Evolutionary conservation across 352 stramenopile genomes (phyloP), one percentile per base, ranked within the genome.

Genomic region (Pythium insidiosum): DNA sequence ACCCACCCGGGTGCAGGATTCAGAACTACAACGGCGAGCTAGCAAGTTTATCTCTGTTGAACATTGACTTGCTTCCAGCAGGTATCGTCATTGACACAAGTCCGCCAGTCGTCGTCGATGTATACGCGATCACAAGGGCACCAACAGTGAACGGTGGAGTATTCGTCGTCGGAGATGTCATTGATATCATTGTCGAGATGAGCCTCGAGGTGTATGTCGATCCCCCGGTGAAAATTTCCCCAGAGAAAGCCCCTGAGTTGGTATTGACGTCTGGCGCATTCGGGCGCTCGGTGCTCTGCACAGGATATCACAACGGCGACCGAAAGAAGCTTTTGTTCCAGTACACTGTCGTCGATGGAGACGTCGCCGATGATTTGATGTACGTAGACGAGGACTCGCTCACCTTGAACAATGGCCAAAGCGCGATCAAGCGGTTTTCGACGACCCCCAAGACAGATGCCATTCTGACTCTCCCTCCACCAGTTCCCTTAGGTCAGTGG

Each of bases 151-250:
- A 93, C 24, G 50, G 38, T 11, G 69, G 74, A 15, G 48, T 56
- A 11, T 93, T 93, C 52, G 75, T 89, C 21, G 73, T 89, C 13
- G 81, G 81, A 10, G 81, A 93, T 36, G 48, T 74, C 15, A 82
- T 93, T 33, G 62, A 91, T 6, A 84, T 93, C 35, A 54, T 93
- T 23, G 62, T 93, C 1, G 58, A 85, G 34, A 88, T 86, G 72
- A 80, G 67, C 43, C 45, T 66, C 10, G 68, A 78, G 5, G 81
- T 93, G 12, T 83, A 83, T 40, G 80, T 93, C 42, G 74, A 91
- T 20, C 78, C 81, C 20, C 76, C 78, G 6, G 75, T 73, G 4
- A 84, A 51, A 39, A 68, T 56, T 3, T 82, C 88, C 25, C 74
- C 78, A 12, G 68, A 86, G 18, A 89, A 89, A 53, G 81, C 78